Percentiles rank a stretch among this genome's conserved stretches.
phyloP scores from a whole-genome alignment of 2,329 filamentous ascomycete species.

The Ascochyta koolunga region DNA sequence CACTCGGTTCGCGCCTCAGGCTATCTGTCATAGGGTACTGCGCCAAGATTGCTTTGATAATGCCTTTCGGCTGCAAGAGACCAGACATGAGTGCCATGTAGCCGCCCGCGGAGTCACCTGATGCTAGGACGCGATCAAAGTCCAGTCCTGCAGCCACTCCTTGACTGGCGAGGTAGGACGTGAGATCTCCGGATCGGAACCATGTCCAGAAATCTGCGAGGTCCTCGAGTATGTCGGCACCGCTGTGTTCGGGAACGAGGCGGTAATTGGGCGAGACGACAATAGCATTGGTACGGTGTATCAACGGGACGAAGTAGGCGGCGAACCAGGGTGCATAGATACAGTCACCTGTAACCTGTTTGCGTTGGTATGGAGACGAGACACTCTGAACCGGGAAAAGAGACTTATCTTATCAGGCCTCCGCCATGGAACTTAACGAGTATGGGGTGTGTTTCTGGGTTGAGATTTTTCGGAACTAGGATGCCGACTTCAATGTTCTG shows the following conservation, averaged over 20 bases:
- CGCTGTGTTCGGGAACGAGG: slow-evolving; percentile 57
- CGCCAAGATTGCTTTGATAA: slow-evolving; percentile 31
- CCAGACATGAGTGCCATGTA: slow-evolving; percentile 46
- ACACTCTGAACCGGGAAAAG: background rate
- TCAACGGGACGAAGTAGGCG: slow-evolving; percentile 47
- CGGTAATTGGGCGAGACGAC: slow-evolving; percentile 58
- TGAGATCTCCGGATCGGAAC: slow-evolving; percentile 35
- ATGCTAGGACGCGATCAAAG: slow-evolving; percentile 33
- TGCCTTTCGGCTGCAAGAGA: slow-evolving; percentile 24
- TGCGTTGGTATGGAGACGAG: background rate
- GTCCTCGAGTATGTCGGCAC: slow-evolving; percentile 56
- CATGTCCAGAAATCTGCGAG: slow-evolving; percentile 57
- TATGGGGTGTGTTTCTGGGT: slow-evolving; percentile 46
- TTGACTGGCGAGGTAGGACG: slow-evolving; percentile 18
- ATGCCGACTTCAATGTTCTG: slow-evolving; percentile 49
- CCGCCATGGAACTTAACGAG: slow-evolving; percentile 55
- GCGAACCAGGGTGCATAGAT: slow-evolving; percentile 39
- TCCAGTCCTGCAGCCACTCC: slow-evolving; percentile 28
- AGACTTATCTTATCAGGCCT: slow-evolving; percentile 43
- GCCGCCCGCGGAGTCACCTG: slow-evolving; percentile 49
- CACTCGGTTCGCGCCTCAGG: slow-evolving; percentile 5
- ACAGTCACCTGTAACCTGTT: slow-evolving; percentile 28
- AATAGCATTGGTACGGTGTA: slow-evolving; percentile 51
- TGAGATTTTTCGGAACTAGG: slow-evolving; percentile 48
- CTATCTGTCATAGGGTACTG: slow-evolving; percentile 41